Percentiles rank a stretch among this genome's conserved stretches.
These are phyloP conservation scores for Sphaerobolus stellatus DNA, from an alignment of 1,284 basidiomycete genomes.

Conservation along the genomic window DNA sequence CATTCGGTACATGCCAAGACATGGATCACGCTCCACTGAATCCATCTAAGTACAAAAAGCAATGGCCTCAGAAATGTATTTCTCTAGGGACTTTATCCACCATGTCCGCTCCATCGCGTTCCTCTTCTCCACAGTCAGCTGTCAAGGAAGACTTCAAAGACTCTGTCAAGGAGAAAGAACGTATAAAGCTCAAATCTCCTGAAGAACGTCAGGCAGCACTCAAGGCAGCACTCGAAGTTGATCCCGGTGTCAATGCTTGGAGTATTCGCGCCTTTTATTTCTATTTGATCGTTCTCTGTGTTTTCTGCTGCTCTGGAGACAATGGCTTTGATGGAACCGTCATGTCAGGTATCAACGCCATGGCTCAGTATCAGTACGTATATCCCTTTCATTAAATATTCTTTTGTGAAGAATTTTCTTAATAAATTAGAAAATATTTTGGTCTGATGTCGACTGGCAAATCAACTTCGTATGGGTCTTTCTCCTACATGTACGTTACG, in stretches of 20 bases:
- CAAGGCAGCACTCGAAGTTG: conserved; percentile 43
- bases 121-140: background rate
- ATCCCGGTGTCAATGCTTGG: conserved; percentile 46
- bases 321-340: conserved; percentile 54
- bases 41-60: no score
- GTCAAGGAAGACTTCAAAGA: background rate
- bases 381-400: no score
- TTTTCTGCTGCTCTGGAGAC: conserved; percentile 40
- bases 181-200: conserved; percentile 28
- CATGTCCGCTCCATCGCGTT: background rate
- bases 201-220: conserved; percentile 45
- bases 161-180: no score
- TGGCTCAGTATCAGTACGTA: conserved; percentile 11
- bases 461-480: conserved; percentile 40
- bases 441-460: conserved; percentile 42
- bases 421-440: conserved; percentile 35
- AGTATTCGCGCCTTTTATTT: conserved; percentile 41
- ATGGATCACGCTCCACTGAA: no score
- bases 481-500: conserved; percentile 1
- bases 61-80: no score
- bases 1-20: no score
- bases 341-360: conserved; percentile 51
- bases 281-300: conserved; percentile 25
- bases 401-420: no score
- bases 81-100: no score